phyloP scores from a whole-genome alignment of 2,329 filamentous ascomycete genomes.

The Coniochaeta sp. region DNA sequence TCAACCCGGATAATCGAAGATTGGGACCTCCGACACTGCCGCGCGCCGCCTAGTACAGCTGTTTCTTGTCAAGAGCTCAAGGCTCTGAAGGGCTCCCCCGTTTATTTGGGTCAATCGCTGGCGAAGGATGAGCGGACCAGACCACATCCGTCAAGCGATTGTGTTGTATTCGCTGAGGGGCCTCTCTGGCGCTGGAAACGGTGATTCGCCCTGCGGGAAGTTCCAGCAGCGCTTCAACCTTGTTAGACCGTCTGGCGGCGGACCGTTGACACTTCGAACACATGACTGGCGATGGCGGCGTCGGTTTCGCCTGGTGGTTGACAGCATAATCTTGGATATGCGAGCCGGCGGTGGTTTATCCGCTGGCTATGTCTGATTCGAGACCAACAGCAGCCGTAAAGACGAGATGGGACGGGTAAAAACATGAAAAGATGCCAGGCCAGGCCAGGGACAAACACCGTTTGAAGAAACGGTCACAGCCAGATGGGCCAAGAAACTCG shows the following conservation, averaged over 20 bases:
- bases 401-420: too few species aligned
- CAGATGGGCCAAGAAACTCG: too few species aligned
- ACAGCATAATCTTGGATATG: neutral
- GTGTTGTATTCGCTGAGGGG: too few species aligned
- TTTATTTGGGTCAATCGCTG: neutral
- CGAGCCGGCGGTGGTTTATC: neutral
- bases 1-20: neutral
- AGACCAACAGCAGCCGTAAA: neutral
- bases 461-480: too few species aligned
- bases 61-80: too few species aligned
- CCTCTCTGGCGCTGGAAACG: neutral
- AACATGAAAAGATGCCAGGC: too few species aligned
- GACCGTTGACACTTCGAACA: neutral
- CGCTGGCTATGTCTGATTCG: neutral
- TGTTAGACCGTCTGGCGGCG: neutral
- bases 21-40: neutral
- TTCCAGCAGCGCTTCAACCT: too few species aligned
- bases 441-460: too few species aligned
- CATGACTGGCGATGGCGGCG: too few species aligned
- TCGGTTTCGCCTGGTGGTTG: neutral
- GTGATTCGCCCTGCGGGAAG: neutral
- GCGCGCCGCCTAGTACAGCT: too few species aligned
- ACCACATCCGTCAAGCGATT: too few species aligned
- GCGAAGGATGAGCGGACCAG: neutral
- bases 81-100: neutral